Conservation (phyloP, 805 yeast species). For the Ogataea methylovora region DNA sequence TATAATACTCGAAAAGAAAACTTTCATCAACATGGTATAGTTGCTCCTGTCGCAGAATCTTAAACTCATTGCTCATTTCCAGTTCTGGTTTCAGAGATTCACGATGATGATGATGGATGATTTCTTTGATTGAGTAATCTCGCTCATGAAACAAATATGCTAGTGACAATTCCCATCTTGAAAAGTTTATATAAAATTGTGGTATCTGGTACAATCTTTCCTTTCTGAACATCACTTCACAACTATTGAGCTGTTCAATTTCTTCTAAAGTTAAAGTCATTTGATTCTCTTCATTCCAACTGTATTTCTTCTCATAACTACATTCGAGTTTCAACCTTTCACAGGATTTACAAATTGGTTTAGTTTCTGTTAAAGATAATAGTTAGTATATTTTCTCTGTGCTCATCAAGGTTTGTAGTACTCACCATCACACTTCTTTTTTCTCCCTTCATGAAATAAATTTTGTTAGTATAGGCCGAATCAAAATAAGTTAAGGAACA, state of each 20-base stretch:
- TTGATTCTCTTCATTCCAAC: conserved; percentile 15
- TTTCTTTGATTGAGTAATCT: neutral
- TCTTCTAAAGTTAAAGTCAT: conserved; percentile 1
- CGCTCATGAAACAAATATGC: conserved; percentile 3
- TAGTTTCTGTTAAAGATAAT: too few species aligned
- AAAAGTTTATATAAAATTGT: conserved; percentile 7
- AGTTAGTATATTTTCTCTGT: too few species aligned
- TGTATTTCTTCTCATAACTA: conserved; percentile 8
- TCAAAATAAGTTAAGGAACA: too few species aligned
- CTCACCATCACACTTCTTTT: conserved; percentile 34
- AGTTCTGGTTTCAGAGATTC: conserved; percentile 1
- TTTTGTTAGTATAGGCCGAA: too few species aligned
- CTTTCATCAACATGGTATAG: conserved; percentile 4
- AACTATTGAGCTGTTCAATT: neutral
- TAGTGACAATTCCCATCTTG: conserved; percentile 8
- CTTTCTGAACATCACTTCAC: neutral
- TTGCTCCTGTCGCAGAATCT: neutral
- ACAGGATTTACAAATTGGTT: conserved; percentile 18
- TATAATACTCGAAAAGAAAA: conserved; percentile 17
- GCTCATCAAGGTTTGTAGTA: too few species aligned
- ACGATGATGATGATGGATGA: neutral
- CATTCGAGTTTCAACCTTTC: conserved; percentile 12
- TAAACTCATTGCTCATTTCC: neutral
- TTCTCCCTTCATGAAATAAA: too few species aligned
- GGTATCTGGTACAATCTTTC: neutral